These are phyloP conservation scores for Linderniella brevidens DNA, from an alignment of 257 asterid genomes.

Conservation along the genomic window DNA sequence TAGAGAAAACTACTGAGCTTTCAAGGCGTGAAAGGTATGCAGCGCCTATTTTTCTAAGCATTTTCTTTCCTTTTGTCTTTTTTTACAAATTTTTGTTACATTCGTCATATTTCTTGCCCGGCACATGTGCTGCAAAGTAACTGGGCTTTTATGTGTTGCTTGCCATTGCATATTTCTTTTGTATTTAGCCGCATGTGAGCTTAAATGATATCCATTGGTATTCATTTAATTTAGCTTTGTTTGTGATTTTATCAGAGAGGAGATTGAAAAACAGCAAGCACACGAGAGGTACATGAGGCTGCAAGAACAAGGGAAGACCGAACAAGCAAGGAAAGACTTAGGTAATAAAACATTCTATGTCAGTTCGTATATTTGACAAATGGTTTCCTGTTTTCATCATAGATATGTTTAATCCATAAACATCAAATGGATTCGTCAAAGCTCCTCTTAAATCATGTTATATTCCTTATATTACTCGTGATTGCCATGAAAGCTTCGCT, in stretches of 20 bases:
- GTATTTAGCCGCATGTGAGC: neutral
- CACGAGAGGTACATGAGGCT: slow-evolving; percentile 95
- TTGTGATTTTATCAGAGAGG: slow-evolving; percentile 47
- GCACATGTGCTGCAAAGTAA: too few relatives aligned
- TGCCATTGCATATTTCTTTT: neutral
- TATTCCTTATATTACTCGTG: neutral
- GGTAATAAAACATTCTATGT: slow-evolving; percentile 25
- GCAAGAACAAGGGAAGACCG: slow-evolving; percentile 98
- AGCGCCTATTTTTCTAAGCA: neutral
- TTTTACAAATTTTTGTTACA: neutral
- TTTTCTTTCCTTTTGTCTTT: neutral
- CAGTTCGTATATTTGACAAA: too few relatives aligned
- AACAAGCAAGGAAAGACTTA: slow-evolving; percentile 81
- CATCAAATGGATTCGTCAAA: too few relatives aligned
- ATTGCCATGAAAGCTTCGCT: neutral
- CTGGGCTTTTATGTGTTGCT: too few relatives aligned
- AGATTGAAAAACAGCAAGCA: slow-evolving; percentile 79
- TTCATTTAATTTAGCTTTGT: neutral
- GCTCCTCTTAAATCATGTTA: too few relatives aligned
- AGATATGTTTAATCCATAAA: neutral
- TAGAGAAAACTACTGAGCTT: slow-evolving; percentile 72
- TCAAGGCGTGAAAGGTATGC: slow-evolving; percentile 71
- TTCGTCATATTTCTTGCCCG: neutral
- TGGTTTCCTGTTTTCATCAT: neutral
- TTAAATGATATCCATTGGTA: neutral